Base-by-base conservation (phyloP, 1,139 yeast genomes). In the Yamadazyma sp. region DNA sequence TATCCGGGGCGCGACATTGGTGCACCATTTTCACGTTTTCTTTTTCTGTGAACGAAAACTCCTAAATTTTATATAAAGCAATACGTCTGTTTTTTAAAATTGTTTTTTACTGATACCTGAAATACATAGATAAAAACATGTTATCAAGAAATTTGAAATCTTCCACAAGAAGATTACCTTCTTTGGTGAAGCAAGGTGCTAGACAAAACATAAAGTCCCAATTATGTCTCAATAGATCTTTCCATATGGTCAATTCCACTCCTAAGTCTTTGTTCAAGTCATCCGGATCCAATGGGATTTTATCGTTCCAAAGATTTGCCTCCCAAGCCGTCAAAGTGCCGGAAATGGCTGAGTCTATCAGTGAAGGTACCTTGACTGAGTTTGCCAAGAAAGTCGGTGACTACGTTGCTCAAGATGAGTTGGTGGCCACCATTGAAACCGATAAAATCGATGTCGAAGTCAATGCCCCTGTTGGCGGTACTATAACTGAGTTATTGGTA, bases 401-500 rank as follows among this genome's bases (percentile, higher is more conserved):
- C 50, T 89, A 69, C 56, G 95, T 94, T 42, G 79, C 76, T 43
- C 81, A 73, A 53, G 98, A 92, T 64, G 98, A 92, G 68, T 82
- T 88, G 52, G 75, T 92, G 54, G 98, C 98, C 45, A 91, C 98
- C 51, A 91, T 92, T 55, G 99, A 92, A 72, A 92, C 99, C 40
- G 99, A 92, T 66, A 94, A 94, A 75, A 89, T 94, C 56, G 98
- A 92, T 59, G 95, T 92, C 41, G 95, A 92, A 62, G 98, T 92
- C 48, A 92, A 89, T 64, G 83, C 98, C 12, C 98, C 98, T 46
- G 79, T 87, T 42, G 65, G 94, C 36, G 99, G 98, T 70, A 88
- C 91, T 44, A 75, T 92, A 58, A 82, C 85, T 40, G 96, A 91
- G 65, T 69, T 87, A 47, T 78, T 88, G 55, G 96, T 84, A 49